phyloP scores from a whole-genome alignment of 2,329 filamentous ascomycete species.

The Aaosphaeria pasadenensis region DNA sequence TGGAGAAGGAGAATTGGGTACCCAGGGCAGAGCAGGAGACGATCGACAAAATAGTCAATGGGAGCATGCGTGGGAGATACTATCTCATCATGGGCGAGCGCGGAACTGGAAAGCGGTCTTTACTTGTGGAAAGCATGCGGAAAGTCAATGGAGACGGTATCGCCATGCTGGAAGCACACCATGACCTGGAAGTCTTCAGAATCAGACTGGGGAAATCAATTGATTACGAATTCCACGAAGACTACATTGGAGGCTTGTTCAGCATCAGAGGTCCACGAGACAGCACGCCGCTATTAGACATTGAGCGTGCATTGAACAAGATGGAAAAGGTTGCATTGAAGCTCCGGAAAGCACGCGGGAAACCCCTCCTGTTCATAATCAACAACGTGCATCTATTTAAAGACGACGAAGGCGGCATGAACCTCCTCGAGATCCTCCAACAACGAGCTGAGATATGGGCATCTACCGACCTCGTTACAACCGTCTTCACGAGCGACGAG shows the following conservation, averaged over 20 bases:
- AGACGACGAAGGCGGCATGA: conserved; percentile 84
- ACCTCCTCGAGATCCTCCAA: conserved; percentile 88
- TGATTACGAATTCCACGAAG: conserved; percentile 95
- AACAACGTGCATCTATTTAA: conserved; percentile 90
- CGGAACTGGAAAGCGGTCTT: conserved; percentile 91
- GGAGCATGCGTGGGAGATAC: conserved; percentile 73
- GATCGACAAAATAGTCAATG: conserved; percentile 79
- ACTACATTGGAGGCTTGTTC: conserved; percentile 94
- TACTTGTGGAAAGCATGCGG: conserved; percentile 91
- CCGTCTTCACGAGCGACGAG: conserved; percentile 87
- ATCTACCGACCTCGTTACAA: conserved; percentile 80
- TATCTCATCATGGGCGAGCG: conserved; percentile 91
- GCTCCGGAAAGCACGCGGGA: conserved; percentile 58
- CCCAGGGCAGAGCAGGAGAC: conserved; percentile 72
- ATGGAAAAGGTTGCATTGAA: conserved; percentile 88
- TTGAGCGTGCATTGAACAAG: conserved; percentile 95
- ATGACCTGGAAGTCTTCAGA: conserved; percentile 90
- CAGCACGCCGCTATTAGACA: conserved; percentile 86
- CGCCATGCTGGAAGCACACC: conserved; percentile 94
- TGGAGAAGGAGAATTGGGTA: conserved; percentile 70
- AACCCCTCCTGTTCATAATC: conserved; percentile 82
- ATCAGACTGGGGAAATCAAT: conserved; percentile 88
- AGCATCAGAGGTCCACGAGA: conserved; percentile 90
- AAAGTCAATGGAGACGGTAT: conserved; percentile 84
- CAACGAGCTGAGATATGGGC: conserved; percentile 97